Base-by-base conservation (phyloP, 2,329 filamentous ascomycete genomes). In the Albophoma yamanashiensis region DNA sequence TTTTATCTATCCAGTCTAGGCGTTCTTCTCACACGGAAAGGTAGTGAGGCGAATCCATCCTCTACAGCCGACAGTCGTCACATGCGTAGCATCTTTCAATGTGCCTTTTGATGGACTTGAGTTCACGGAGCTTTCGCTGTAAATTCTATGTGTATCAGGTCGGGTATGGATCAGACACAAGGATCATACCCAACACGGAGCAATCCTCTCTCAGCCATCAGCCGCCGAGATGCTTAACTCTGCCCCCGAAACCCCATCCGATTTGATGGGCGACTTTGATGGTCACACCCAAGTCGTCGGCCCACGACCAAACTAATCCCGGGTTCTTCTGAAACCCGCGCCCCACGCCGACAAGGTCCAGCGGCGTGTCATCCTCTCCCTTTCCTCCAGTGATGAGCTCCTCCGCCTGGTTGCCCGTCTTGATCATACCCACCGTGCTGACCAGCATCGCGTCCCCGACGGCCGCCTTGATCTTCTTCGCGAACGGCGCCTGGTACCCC, bases 401-500 rank as follows among this genome's bases (percentile, higher is more conserved):
- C 64, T 84, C 74, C 0, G 82, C 82, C 11, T 76, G 66, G 1
- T 64, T 69, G 0, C 76, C 81, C 0, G 62, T 73, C 27, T 68
- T 76, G 64, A 84, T 82, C n/a, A 66, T 74, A 0, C 81, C 81
- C 0, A 84, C 81, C 0, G 79, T 67, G 12, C 74, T 73, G 34
- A 81, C 73, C 0, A 78, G 59, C 64, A 79, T 53, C 58, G 68
- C 85, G 61, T 88, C 83, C 0, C 87, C 87, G 0, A 92, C 82
- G 1, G 81, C 86, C 65, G 85, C 81, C 76, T 92, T 92, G 60
- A 92, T 83, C 5, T 81, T 79, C 67, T 87, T 83, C 0, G 90
- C 85, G 65, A 91, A 88, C 0, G 80, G 83, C 0, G 82, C 86
- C 72, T 93, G 89, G 74, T 91, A 92, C 0, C 79, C 87, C 0